Conservation (phyloP, 2,329 filamentous ascomycete species). For the Trichoderma polysporum region DNA sequence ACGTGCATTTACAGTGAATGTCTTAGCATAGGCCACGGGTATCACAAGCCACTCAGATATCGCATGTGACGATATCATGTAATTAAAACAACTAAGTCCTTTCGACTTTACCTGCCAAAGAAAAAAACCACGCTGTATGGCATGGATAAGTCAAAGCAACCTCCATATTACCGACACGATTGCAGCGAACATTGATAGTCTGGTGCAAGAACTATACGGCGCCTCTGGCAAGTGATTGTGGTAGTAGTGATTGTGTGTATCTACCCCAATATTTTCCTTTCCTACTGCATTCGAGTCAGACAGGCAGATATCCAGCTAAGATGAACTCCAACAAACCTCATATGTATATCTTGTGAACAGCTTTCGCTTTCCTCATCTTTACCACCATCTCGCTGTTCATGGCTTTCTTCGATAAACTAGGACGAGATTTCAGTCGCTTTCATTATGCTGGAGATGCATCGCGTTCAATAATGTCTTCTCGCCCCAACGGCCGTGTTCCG, state of each 20-base stretch:
- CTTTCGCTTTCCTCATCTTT: not conserved
- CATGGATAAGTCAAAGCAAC: not conserved
- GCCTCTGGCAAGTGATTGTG: no score
- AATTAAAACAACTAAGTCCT: not conserved
- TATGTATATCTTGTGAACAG: not conserved
- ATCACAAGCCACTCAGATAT: not conserved
- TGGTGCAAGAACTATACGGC: not conserved
- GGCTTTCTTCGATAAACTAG: not conserved
- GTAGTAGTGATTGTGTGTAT: not conserved
- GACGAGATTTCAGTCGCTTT: not conserved
- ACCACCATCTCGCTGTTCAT: not conserved
- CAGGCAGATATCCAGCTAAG: not conserved
- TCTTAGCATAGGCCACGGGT: not conserved
- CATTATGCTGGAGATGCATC: conserved; percentile 9
- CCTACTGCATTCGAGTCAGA: not conserved
- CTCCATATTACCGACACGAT: not conserved
- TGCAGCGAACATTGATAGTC: not conserved
- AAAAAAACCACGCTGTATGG: not conserved
- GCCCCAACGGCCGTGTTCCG: conserved; percentile 70
- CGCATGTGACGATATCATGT: not conserved
- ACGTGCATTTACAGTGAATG: not conserved
- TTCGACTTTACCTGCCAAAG: not conserved
- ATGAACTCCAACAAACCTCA: not conserved
- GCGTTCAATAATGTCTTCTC: conserved; percentile 74
- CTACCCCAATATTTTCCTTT: not conserved